A percentile compares a stretch with the other conserved stretches of the same genome.
phyloP scores from a whole-genome alignment of 2,329 filamentous ascomycete species.

The Alternaria novae-zelandiae region DNA sequence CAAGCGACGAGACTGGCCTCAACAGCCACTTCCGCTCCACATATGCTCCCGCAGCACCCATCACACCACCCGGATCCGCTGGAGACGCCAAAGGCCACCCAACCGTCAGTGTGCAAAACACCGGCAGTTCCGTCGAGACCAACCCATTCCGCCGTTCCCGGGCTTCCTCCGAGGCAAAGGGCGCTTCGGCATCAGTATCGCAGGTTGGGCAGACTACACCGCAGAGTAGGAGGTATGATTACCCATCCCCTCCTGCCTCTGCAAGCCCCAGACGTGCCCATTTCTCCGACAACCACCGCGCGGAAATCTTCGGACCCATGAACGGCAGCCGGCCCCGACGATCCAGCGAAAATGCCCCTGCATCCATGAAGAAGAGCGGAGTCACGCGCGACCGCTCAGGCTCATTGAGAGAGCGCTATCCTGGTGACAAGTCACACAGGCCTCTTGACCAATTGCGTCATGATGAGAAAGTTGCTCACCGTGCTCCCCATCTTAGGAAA shows the following conservation, averaged over 20 bases:
- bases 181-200: conserved; percentile 23
- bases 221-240: conserved; percentile 39
- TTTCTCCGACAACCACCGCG: conserved; percentile 41
- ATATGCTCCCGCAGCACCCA: conserved; percentile 46
- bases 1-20: conserved; percentile 71
- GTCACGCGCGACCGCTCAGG: conserved; percentile 48
- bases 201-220: conserved; percentile 25
- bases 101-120: conserved; percentile 40
- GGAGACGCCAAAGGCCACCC: conserved; percentile 31
- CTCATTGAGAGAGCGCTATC: conserved; percentile 66
- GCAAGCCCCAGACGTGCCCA: conserved; percentile 58
- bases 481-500: conserved; percentile 69
- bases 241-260: conserved; percentile 62
- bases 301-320: conserved; percentile 40
- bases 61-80: conserved; percentile 41
- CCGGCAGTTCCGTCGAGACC: conserved; percentile 48
- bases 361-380: conserved; percentile 28
- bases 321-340: conserved; percentile 41
- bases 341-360: conserved; percentile 39
- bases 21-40: conserved; percentile 62
- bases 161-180: conserved; percentile 38
- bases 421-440: conserved; percentile 68
- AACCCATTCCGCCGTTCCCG: conserved; percentile 54
- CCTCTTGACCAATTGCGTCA: conserved; percentile 71
- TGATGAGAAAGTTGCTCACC: conserved; percentile 70